phyloP scores from a whole-genome alignment of 108 stramenopile genomes.

The Bacterosira constricta region DNA sequence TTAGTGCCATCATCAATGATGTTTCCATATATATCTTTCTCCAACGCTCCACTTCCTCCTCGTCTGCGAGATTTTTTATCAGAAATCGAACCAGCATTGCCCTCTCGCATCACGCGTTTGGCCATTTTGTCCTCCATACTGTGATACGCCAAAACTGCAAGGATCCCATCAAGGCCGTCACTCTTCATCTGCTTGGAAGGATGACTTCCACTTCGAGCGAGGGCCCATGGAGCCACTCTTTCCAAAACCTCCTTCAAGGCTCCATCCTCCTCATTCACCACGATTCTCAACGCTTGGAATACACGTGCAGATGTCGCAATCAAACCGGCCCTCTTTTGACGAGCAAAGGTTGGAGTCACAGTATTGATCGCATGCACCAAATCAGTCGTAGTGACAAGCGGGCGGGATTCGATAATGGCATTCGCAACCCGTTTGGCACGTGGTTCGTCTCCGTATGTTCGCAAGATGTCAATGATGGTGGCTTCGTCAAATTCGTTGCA shows the following conservation, averaged over 20 bases:
- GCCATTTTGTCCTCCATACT: conserved; percentile 91
- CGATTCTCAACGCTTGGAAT: conserved; percentile 90
- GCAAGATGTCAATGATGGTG: conserved; percentile 76
- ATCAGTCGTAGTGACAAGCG: conserved; percentile 76
- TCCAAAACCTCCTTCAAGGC: conserved; percentile 69
- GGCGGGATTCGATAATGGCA: conserved; percentile 76
- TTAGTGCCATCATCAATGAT: conserved; percentile 43
- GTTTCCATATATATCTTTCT: conserved; percentile 86
- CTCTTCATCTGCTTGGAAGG: conserved; percentile 4
- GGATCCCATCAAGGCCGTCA: conserved; percentile 21
- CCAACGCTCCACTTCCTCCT: conserved; percentile 13
- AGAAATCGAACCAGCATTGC: conserved; percentile 50
- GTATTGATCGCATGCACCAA: conserved; percentile 78
- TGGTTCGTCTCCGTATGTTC: conserved; percentile 85
- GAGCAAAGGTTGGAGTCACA: conserved; percentile 76
- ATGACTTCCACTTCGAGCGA: conserved; percentile 63
- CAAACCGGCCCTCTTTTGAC: conserved; percentile 73
- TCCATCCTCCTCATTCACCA: conserved; percentile 90
- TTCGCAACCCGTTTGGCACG: conserved; percentile 71
- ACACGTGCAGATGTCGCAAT: conserved; percentile 84
- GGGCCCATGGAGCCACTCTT: conserved; percentile 61
- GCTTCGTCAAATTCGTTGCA: conserved; percentile 85
- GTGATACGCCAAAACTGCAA: conserved; percentile 93
- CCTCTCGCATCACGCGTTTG: conserved; percentile 87
- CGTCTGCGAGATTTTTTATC: not conserved